Evolutionary conservation across 164 flowering plant genomes (phyloP), one percentile per base, ranked within the genome.

Genomic region (Warburgia ugandensis): DNA sequence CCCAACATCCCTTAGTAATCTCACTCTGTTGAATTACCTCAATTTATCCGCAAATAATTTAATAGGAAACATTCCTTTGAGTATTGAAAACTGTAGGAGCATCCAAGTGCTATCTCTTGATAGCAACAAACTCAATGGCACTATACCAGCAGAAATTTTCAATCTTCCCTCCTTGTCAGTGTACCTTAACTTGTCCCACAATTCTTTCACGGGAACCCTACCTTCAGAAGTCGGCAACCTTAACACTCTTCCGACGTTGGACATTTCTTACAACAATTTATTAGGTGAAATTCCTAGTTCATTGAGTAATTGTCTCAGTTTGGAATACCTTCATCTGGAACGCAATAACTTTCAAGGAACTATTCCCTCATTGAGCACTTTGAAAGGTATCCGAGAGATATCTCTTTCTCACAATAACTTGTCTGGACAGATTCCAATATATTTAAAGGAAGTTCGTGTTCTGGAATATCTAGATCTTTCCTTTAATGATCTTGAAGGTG

Each of bases 331-430:
- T n/a, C n/a, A 31, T 13, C 25, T 72, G 52, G 38, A 12, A 6
- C 31, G 61, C 1, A 68, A 72, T 55, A 36, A 14, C 2, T 65
- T 68, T 25, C 49, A 52, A 2, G 70, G 73, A n/a, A 2, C 32
- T 17, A 65, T 72, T 46, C 68, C 73, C 27, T 47, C 63, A 11
- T 37, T 72, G 54, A 45, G 40, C 11, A 27, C 36, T 22, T 30
- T 68, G 27, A 46, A 25, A 55, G 62, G 56, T 14, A 19, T 71
- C 0, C 19, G 13, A 26, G 3, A 0, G 2, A 8, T 71, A 7
- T 57, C 64, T 48, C 58, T 71, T 44, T 68, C 75, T 1, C 11
- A 31, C 5, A 72, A 72, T 53, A 64, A 58, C 4, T 62, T 72
- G 22, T 54, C 69, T 0, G 70, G 76, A 0, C 14, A 14, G 17